Evolutionary conservation across 108 stramenopile species (phyloP).

Genomic region (Cylindrotheca closterium): DNA sequence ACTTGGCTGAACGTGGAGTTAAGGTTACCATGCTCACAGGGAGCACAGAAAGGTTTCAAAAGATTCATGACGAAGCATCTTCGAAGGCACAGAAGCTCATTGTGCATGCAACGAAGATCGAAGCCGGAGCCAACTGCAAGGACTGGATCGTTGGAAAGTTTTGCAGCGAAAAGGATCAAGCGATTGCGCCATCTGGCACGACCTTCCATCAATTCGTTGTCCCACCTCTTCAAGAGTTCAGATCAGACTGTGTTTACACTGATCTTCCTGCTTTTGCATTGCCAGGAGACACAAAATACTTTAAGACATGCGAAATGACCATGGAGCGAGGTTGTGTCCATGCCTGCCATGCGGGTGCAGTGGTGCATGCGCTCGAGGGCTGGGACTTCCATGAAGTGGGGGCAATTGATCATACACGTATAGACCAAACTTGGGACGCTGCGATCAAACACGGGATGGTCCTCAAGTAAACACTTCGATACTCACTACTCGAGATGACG

Average conservation of each 20-base stretch:
- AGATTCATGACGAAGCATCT: slow-evolving; percentile 10
- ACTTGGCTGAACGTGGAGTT: slow-evolving; percentile 24
- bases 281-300: slow-evolving; percentile 21
- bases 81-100: slow-evolving; percentile 2
- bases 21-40: slow-evolving; percentile 23
- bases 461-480: slow-evolving; percentile 11
- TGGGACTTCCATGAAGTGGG: slow-evolving; percentile 32
- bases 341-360: slow-evolving; percentile 29
- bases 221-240: slow-evolving; percentile 16
- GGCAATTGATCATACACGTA: slow-evolving; percentile 16
- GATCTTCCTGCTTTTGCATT: slow-evolving; percentile 21
- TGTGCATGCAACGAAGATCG: slow-evolving; percentile 2
- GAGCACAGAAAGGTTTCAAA: slow-evolving; percentile 20
- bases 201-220: slow-evolving; percentile 30
- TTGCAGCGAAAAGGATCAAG: slow-evolving; percentile 24
- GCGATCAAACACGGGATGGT: slow-evolving; percentile 23
- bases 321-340: slow-evolving; percentile 28
- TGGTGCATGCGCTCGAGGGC: slow-evolving; percentile 20
- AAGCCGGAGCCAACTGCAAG: slow-evolving; percentile 15
- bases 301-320: slow-evolving; percentile 29
- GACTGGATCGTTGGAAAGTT: slow-evolving; percentile 28
- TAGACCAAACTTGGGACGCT: slow-evolving; percentile 20
- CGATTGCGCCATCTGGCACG: slow-evolving; percentile 19
- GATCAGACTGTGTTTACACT: slow-evolving; percentile 22
- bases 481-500: no score